Evolutionary conservation across 441 rosid genomes (phyloP), one percentile per base, ranked within the genome.

Genomic region (Raphanus hybrid): DNA sequence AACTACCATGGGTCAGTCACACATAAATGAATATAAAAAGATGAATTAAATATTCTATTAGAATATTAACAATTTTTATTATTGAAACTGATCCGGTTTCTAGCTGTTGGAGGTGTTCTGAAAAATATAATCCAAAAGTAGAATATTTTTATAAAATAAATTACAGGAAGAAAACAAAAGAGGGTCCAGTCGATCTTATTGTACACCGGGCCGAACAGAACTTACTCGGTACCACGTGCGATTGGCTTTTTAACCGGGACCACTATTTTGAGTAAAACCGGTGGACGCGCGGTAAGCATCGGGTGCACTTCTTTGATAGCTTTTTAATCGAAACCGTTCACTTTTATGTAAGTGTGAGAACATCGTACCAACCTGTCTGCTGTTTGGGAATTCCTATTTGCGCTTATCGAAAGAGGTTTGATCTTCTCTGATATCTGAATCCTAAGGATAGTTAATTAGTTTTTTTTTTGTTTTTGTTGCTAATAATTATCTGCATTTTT

Each of bases 191-290:
- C 34, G 69, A 63, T 76, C 70, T 54, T 70, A 64, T 70, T 63
- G 75, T 70, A 52, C 65, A 50, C 64, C 65, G 70, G 45, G 58
- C 75, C 64, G 75, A 75, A 76, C 75, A 76, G 48, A 69, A 69
- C 41, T 76, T 69, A 69, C 70, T 69, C 75, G 23, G 34, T 26
- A 54, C 80, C 75, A 70, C 80, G 80, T 76, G 75, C 75, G 59
- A 63, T 12, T 26, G 15, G 64, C 23, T 18, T 70, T 69, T 11
- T 6, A 59, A 70, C 3, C 6, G 61, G 75, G 80, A 77, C 80
- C 75, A 77, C 80, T 70, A 7, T 12, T 54, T 18, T 57, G 8
- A 39, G 37, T 77, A 18, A 35, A 55, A 35, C 35, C 37, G 3
- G 1, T 3, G 9, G 14, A 55, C 9, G 64, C 75, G 75, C 57